A percentile compares a stretch with the other conserved stretches of the same genome.
Conservation (phyloP, 768 basidiomycete genomes). For the Tremella fuciformis region DNA sequence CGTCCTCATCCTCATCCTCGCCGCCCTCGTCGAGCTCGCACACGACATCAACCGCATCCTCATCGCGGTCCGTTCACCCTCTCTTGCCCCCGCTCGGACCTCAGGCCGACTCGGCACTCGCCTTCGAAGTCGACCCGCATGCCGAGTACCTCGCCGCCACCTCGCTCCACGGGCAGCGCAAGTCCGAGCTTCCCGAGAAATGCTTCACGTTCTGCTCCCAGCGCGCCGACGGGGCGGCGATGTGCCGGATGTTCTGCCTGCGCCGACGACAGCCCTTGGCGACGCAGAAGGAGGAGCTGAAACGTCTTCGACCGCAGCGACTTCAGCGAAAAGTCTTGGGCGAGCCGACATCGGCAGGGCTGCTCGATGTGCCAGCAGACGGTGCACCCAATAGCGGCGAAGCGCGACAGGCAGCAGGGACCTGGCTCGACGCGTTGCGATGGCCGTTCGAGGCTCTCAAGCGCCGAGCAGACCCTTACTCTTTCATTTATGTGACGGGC, state of each 20-base stretch:
- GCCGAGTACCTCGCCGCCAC: background rate
- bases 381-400: background rate
- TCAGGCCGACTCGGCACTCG: background rate
- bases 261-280: slow-evolving; percentile 15
- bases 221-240: slow-evolving; percentile 20
- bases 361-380: background rate
- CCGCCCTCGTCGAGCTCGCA: slow-evolving; percentile 6
- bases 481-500: slow-evolving; percentile 37
- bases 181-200: slow-evolving; percentile 34
- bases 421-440: background rate
- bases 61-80: slow-evolving; percentile 10
- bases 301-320: slow-evolving; percentile 21
- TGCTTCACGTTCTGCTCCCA: slow-evolving; percentile 42
- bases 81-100: slow-evolving; percentile 15
- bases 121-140: slow-evolving; percentile 5
- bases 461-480: slow-evolving; percentile 29
- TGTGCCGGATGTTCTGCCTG: slow-evolving; percentile 43
- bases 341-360: too few relatives aligned
- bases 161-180: background rate
- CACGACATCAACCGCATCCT: slow-evolving; percentile 4
- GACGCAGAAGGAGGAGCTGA: slow-evolving; percentile 21
- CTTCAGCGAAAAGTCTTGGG: background rate
- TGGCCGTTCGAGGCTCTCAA: slow-evolving; percentile 30
- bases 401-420: slow-evolving; percentile 2
- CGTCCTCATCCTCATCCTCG: slow-evolving; percentile 2